Conservation (phyloP, 1,139 yeast genomes). For the Diutina pseudorugosa region DNA sequence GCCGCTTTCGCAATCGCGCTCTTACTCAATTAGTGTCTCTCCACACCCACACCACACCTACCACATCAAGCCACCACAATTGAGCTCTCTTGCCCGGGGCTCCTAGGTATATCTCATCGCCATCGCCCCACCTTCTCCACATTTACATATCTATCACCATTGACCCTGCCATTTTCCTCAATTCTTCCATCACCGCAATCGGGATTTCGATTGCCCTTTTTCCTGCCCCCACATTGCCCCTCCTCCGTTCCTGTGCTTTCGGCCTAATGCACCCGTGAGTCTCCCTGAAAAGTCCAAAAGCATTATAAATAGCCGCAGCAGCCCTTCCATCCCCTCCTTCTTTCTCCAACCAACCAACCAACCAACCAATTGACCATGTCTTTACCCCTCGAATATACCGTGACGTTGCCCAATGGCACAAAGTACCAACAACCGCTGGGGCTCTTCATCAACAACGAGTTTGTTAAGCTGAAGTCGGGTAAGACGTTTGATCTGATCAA, state of each 20-base stretch:
- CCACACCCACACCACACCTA: too few relatives aligned
- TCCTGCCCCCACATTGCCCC: too few relatives aligned
- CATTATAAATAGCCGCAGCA: not conserved
- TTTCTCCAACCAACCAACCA: not conserved
- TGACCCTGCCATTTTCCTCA: too few relatives aligned
- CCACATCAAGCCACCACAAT: not conserved
- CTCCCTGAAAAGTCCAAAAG: not conserved
- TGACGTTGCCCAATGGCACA: slow-evolving; percentile 44
- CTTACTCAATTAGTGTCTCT: too few relatives aligned
- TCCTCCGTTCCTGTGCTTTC: too few relatives aligned
- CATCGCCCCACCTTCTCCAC: too few relatives aligned
- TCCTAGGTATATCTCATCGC: too few relatives aligned
- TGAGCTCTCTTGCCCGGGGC: too few relatives aligned
- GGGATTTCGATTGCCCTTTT: too few relatives aligned
- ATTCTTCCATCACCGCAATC: too few relatives aligned
- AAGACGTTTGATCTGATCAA: slow-evolving; percentile 49
- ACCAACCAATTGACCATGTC: slow-evolving; percentile 15
- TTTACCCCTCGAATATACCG: slow-evolving; percentile 27
- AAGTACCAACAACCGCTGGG: slow-evolving; percentile 63
- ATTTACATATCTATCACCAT: too few relatives aligned
- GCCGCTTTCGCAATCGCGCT: too few relatives aligned
- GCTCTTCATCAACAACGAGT: slow-evolving; percentile 72
- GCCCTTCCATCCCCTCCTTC: not conserved
- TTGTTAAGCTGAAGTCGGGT: slow-evolving; percentile 49
- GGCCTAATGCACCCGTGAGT: not conserved